These are phyloP conservation scores for Erodium trifolium DNA, from an alignment of 441 rosid species.

Conservation along the genomic window DNA sequence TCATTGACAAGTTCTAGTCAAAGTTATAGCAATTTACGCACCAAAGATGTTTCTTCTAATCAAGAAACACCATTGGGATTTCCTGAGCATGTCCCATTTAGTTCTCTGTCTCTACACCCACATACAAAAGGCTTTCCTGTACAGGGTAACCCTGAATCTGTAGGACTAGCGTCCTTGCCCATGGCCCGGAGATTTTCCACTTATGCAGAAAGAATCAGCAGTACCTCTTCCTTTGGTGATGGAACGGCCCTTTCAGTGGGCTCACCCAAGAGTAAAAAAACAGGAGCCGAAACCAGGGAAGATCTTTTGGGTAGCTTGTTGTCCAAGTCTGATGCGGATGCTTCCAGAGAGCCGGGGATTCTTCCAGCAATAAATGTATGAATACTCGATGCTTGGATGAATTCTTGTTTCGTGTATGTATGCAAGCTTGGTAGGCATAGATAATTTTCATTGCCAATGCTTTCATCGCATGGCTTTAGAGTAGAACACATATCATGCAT, in stretches of 20 bases:
- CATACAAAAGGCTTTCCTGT: constrained; percentile 37
- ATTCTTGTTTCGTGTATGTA: no score
- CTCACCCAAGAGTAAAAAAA: constrained; percentile 87
- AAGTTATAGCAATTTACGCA: background rate
- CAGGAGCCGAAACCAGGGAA: constrained; percentile 77
- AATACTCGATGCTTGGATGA: background rate
- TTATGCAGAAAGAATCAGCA: constrained; percentile 81
- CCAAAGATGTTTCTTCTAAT: constrained; percentile 43
- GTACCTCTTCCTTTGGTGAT: constrained; percentile 67
- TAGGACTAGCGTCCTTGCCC: constrained; percentile 42
- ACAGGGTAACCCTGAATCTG: constrained; percentile 42
- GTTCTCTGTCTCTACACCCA: constrained; percentile 40
- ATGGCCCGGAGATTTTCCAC: constrained; percentile 56
- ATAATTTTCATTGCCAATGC: no score
- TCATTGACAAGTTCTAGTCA: constrained; percentile 1
- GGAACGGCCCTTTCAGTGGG: constrained; percentile 42
- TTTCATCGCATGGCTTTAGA: no score
- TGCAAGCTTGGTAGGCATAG: no score
- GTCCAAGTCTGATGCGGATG: constrained; percentile 47
- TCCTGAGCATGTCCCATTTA: constrained; percentile 43
- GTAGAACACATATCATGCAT: no score
- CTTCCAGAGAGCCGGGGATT: constrained; percentile 38
- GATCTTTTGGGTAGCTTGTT: constrained; percentile 52
- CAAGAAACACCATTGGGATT: constrained; percentile 45
- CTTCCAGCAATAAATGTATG: constrained; percentile 62